Evolutionary conservation across 1,139 yeast genomes (phyloP), one percentile per base, ranked within the genome.

Genomic region (Blastobotrys illinoisensis): DNA sequence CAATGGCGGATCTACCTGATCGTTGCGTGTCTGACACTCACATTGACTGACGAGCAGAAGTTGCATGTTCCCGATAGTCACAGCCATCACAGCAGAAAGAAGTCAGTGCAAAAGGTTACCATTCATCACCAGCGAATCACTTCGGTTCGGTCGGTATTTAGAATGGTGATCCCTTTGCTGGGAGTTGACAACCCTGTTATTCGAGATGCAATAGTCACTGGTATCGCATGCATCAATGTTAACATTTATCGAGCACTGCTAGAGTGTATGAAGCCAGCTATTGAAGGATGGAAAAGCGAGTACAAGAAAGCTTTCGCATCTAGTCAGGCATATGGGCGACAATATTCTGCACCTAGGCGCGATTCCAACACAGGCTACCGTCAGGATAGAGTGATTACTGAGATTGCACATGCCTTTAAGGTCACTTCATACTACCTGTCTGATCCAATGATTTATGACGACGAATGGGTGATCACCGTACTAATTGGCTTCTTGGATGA

Each of bases 61-160:
- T 75, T 74, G 60, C 90, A 72, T 73, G 85, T 77, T 69, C 96
- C 78, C 5, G 69, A 71, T 16, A 71, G 68, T 14, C 61, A 57
- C 36, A 57, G 55, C 6, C 63, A 60, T 53, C 90, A 85, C 62
- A 82, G 83, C 1, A 71, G 90, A 54, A 90, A 89, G 63, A 83
- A 79, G 62, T 85, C 93, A 3, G 67, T 65, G 11, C 74, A 88
- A 61, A 79, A 88, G 65, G 83, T 86, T 63, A 82, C 86, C 0
- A 85, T 88, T 50, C 96, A 89, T 62, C 96, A 88, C 64, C 96
- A 90, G 65, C 85, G 89, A 52, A 91, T 95, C 53, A 91, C 96
- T 0, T 88, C 97, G 59, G 98, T 97, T 0, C 84, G 87, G 60
- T 86, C 96, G 0, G 85, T 95, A 1, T 95, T 95, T 71, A 79